Evolutionary conservation across 2,329 filamentous ascomycete genomes (phyloP), one percentile per base, ranked within the genome.

Genomic region (Phoma herbarum): DNA sequence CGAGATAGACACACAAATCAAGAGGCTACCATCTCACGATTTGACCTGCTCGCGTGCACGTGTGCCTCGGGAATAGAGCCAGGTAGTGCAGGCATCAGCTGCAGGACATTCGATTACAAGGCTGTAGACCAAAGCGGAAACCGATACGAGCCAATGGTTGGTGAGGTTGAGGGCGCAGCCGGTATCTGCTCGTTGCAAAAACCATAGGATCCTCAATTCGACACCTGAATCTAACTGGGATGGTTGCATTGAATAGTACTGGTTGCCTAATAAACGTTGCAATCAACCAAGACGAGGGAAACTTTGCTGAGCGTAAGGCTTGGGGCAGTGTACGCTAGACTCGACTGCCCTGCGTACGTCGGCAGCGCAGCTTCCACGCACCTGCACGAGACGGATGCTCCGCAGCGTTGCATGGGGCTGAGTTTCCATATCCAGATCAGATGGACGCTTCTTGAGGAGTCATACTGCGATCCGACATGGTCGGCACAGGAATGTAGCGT

Each of bases 361-460:
- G 47, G 43, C 37, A 39, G 41, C 26, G 26, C 35, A 46, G 14
- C 28, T 35, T 23, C 26, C 29, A 43, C 18, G 48, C 14, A 53
- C 22, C 41, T 42, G 50, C 55, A 58, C 49, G 26, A 43, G 35
- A 26, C 23, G 39, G 41, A 29, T 53, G 23, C 60, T 59, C 49
- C 39, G 53, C 60, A 57, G 43, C 44, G 57, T 64, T 55, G 50
- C 58, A 68, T 26, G 57, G 59, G 63, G 63, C 65, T 59, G 56
- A 58, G 56, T 49, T 55, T 42, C 35, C 29, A 44, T 41, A 35
- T 25, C 29, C 28, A 52, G 20, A 25, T 18, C 51, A 52, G 26
- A 39, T 31, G 2, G n/a, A 52, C 26, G 31, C 33, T 43, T 33
- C 3, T 23, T 10, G 35, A 47, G 25, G 48, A 60, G 53, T 60